These are phyloP conservation scores for Mortierella polycephala DNA, from an alignment of 371 early-diverging fungal genomes.

Conservation along the genomic window DNA sequence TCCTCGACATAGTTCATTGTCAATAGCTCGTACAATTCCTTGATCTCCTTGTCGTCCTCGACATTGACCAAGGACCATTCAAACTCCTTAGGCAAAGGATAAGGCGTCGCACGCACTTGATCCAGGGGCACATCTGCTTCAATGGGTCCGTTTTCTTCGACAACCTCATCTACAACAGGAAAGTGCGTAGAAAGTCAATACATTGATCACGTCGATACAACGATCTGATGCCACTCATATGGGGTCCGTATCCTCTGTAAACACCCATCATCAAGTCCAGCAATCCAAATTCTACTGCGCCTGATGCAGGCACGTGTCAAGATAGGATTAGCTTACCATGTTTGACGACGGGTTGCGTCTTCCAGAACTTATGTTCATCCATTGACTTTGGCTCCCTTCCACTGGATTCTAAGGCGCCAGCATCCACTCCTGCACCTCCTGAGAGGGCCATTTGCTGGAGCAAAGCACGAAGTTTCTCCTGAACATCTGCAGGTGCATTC, in stretches of 20 bases:
- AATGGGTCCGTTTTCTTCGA: constrained; percentile 83
- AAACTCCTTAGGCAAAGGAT: constrained; percentile 87
- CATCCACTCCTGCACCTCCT: constrained; percentile 7
- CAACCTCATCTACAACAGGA: constrained; percentile 65
- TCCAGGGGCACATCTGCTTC: constrained; percentile 82
- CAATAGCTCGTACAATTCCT: constrained; percentile 89
- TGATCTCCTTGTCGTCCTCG: constrained; percentile 80
- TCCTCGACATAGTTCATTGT: constrained; percentile 96
- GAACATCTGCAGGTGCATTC: constrained; percentile 52
- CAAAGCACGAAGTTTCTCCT: constrained; percentile 41
- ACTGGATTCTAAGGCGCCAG: constrained; percentile 1
- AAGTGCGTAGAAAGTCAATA: neutral
- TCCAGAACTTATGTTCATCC: constrained; percentile 92
- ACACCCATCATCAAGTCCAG: too few species aligned
- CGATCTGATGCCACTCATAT: neutral
- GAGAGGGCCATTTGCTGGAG: constrained; percentile 40
- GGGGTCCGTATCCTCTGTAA: too few species aligned
- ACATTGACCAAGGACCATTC: constrained; percentile 91
- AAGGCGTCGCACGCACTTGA: constrained; percentile 86
- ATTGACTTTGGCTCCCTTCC: constrained; percentile 58
- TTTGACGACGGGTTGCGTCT: constrained; percentile 94
- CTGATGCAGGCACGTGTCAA: neutral
- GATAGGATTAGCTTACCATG: constrained; percentile 57
- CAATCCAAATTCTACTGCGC: too few species aligned
- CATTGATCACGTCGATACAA: neutral